A percentile compares a stretch with the other conserved stretches of the same genome.
These are phyloP conservation scores for Lactarius quietus DNA, from an alignment of 768 basidiomycete species.

Conservation along the genomic window DNA sequence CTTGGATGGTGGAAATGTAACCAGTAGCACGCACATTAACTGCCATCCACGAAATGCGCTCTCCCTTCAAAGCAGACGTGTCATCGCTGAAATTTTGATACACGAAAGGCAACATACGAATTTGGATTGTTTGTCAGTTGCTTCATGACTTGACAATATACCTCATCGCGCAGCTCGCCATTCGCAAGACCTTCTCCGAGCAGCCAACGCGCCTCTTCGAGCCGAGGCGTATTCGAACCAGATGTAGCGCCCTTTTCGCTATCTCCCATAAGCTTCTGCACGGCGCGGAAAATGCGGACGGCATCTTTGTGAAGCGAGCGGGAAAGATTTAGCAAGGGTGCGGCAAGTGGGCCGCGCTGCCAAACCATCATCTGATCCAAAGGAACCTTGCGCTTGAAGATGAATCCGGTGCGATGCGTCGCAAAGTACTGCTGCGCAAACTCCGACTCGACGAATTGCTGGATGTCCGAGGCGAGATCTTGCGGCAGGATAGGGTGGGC, in stretches of 20 bases:
- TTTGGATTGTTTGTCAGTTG: constrained; percentile 82
- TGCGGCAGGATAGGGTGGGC: constrained; percentile 75
- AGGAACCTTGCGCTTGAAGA: constrained; percentile 78
- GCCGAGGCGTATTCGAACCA: constrained; percentile 42
- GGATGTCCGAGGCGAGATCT: constrained; percentile 79
- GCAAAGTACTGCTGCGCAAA: constrained; percentile 89
- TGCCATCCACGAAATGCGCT: constrained; percentile 93
- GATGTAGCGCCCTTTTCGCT: constrained; percentile 65
- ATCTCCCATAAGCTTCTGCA: constrained; percentile 94
- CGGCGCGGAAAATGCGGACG: constrained; percentile 80
- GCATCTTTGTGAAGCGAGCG: constrained; percentile 69
- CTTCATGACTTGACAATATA: constrained; percentile 91
- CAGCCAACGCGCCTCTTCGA: constrained; percentile 88
- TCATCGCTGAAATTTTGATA: not conserved
- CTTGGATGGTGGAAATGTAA: constrained; percentile 91
- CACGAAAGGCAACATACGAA: constrained; percentile 47
- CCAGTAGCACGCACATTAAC: constrained; percentile 82
- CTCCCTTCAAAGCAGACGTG: constrained; percentile 46
- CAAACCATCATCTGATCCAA: constrained; percentile 87
- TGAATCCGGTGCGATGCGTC: constrained; percentile 83
- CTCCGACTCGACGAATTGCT: constrained; percentile 81
- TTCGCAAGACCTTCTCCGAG: constrained; percentile 74
- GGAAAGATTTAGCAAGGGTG: constrained; percentile 72
- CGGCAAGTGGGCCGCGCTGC: constrained; percentile 71
- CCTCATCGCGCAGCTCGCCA: constrained; percentile 87